Conservation (phyloP, 257 asterid genomes). For the Solanum phureja region DNA sequence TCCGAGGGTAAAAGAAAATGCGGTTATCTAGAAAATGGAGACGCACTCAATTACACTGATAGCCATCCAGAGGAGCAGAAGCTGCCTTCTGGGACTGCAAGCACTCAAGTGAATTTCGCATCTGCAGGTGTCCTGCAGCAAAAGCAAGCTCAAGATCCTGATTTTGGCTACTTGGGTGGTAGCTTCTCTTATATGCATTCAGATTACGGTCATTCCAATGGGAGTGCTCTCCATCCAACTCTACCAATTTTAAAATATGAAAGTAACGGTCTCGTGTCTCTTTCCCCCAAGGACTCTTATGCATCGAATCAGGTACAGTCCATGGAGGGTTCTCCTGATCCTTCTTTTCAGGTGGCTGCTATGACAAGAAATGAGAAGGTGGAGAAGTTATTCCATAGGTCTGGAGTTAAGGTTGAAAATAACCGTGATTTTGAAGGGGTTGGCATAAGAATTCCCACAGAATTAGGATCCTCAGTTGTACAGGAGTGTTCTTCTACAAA, state of each 20-base stretch:
- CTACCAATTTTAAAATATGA: conserved; percentile 39
- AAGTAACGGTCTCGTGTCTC: conserved; percentile 26
- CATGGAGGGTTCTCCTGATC: conserved; percentile 17
- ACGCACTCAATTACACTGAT: conserved; percentile 19
- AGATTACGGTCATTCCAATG: conserved; percentile 35
- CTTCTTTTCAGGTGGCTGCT: conserved; percentile 21
- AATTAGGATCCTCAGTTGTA: conserved; percentile 37
- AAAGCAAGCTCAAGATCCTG: conserved; percentile 18
- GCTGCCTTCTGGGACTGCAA: conserved; percentile 21
- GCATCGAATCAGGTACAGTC: conserved; percentile 34
- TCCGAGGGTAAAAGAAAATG: conserved; percentile 30
- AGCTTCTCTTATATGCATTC: conserved; percentile 26
- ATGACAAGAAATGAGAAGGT: conserved; percentile 22
- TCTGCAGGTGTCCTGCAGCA: conserved; percentile 24
- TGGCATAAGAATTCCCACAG: conserved; percentile 20
- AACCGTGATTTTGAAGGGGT: conserved; percentile 26
- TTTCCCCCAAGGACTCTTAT: conserved; percentile 40
- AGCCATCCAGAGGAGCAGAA: conserved; percentile 24
- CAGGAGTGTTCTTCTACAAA: conserved; percentile 32
- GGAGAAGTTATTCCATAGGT: conserved; percentile 17
- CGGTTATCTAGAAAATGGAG: conserved; percentile 17
- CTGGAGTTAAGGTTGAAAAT: conserved; percentile 27
- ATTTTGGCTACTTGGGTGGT: conserved; percentile 33
- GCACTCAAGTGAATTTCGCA: conserved; percentile 21
- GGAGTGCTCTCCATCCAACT: conserved; percentile 22